phyloP scores from a whole-genome alignment of 148 eudicot genomes.

The Fagopyrum homotropicum region DNA sequence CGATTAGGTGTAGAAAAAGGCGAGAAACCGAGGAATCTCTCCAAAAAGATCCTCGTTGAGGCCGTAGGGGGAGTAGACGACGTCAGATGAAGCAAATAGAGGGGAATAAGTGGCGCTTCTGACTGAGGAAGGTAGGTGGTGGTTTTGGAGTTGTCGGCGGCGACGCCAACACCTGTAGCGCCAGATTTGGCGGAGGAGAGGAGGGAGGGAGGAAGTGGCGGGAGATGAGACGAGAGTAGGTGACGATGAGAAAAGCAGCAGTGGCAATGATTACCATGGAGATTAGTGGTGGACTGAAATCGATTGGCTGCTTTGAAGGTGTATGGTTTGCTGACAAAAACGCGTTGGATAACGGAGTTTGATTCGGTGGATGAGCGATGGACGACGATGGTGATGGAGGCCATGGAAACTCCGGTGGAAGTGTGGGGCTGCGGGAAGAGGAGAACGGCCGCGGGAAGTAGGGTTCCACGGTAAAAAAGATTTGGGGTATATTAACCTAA shows the following conservation, averaged over 20 bases:
- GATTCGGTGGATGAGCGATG: background rate
- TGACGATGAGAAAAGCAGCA: conserved; percentile 61
- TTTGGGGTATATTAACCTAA: no score
- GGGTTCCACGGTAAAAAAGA: no score
- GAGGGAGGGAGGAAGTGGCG: conserved; percentile 32
- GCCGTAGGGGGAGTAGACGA: conserved; percentile 65
- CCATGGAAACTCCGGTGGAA: conserved; percentile 6
- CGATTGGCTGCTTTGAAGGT: conserved; percentile 38
- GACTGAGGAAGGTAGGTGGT: conserved; percentile 1
- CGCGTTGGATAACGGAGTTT: background rate
- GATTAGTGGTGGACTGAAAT: conserved; percentile 78
- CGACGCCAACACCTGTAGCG: conserved; percentile 25
- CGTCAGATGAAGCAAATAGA: conserved; percentile 38
- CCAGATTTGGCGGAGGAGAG: conserved; percentile 31
- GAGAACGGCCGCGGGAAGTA: no score
- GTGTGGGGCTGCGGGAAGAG: conserved; percentile 11
- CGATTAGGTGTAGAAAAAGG: no score
- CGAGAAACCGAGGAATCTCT: no score
- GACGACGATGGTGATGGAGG: conserved; percentile 1
- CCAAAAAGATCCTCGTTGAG: no score
- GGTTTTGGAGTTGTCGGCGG: conserved; percentile 17
- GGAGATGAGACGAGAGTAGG: conserved; percentile 74
- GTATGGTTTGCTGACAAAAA: background rate
- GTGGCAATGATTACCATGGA: conserved; percentile 80
- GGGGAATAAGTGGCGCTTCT: conserved; percentile 36